Percentiles rank a stretch among this genome's conserved stretches.
These are phyloP conservation scores for Coemansia sp. DNA, from an alignment of 192 early-diverging fungal species.

Conservation along the genomic window DNA sequence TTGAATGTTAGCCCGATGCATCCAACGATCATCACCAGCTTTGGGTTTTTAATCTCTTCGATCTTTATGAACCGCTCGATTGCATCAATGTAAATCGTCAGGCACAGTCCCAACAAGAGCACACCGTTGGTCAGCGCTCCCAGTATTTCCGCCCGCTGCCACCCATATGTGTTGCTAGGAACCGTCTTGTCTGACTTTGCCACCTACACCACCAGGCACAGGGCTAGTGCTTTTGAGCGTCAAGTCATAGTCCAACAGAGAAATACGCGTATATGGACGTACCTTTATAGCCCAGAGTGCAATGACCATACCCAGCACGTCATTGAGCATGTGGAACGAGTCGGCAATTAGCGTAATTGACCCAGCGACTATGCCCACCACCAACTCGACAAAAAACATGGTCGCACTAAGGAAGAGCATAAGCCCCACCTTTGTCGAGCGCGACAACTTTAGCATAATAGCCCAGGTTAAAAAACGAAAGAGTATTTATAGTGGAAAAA, in stretches of 20 bases:
- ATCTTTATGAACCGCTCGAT: constrained; percentile 77
- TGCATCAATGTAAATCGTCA: constrained; percentile 84
- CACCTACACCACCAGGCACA: constrained; percentile 34
- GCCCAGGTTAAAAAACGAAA: not conserved
- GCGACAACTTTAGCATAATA: constrained; percentile 44
- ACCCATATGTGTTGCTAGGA: constrained; percentile 78
- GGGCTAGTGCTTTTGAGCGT: not conserved
- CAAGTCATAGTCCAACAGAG: not conserved
- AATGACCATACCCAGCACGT: constrained; percentile 72
- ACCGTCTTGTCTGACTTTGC: constrained; percentile 60
- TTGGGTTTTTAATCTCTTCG: constrained; percentile 67
- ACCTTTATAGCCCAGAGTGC: constrained; percentile 78
- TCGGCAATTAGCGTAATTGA: constrained; percentile 88
- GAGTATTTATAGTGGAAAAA: constrained; percentile 7
- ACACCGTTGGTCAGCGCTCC: constrained; percentile 93
- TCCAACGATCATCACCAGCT: constrained; percentile 75
- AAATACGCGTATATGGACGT: not conserved
- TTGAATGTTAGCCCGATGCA: constrained; percentile 75
- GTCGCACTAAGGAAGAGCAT: constrained; percentile 61
- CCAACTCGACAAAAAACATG: constrained; percentile 80
- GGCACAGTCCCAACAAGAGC: constrained; percentile 84
- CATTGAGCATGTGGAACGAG: constrained; percentile 91
- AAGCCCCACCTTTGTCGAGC: constrained; percentile 58
- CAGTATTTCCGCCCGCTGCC: constrained; percentile 88
- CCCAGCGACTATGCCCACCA: constrained; percentile 70